Conservation (phyloP, 1,284 basidiomycete species). For the Omphalotus olearius region DNA sequence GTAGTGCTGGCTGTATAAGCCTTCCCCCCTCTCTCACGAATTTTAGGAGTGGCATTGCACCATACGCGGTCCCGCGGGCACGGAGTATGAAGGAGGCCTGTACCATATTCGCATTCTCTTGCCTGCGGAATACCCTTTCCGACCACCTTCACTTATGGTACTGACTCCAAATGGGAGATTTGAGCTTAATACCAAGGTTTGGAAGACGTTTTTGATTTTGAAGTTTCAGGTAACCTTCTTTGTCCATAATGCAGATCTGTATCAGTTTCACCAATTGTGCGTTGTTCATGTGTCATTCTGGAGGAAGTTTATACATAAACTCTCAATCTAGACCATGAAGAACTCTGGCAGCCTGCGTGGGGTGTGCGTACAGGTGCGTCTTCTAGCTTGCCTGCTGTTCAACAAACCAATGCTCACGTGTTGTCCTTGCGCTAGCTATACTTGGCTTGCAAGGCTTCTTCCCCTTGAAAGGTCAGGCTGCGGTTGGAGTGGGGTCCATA, state of each 20-base stretch:
- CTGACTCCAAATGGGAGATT: slow-evolving; percentile 95
- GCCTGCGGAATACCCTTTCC: slow-evolving; percentile 92
- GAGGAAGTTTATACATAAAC: too few relatives aligned
- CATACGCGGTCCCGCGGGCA: slow-evolving; percentile 80
- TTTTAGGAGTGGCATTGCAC: slow-evolving; percentile 96
- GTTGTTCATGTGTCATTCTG: slow-evolving; percentile 14
- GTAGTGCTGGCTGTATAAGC: slow-evolving; percentile 23
- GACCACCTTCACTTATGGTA: slow-evolving; percentile 91
- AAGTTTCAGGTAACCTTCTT: not conserved
- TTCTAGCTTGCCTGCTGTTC: slow-evolving; percentile 13
- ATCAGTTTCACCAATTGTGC: slow-evolving; percentile 88
- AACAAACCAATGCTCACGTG: slow-evolving; percentile 9
- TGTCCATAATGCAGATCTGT: slow-evolving; percentile 60
- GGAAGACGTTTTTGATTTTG: slow-evolving; percentile 16
- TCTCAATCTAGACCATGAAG: slow-evolving; percentile 67
- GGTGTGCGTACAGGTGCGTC: slow-evolving; percentile 84
- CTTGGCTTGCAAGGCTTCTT: slow-evolving; percentile 91
- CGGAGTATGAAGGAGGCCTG: slow-evolving; percentile 86
- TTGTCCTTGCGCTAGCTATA: slow-evolving; percentile 52
- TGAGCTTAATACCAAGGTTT: slow-evolving; percentile 91
- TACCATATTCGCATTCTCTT: slow-evolving; percentile 93
- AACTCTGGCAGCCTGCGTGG: slow-evolving; percentile 97
- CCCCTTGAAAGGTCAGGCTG: slow-evolving; percentile 82
- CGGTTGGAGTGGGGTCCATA: slow-evolving; percentile 87
- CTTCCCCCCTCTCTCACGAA: slow-evolving; percentile 17